phyloP scores from a whole-genome alignment of 2,329 filamentous ascomycete genomes.

The Botrytis porri region DNA sequence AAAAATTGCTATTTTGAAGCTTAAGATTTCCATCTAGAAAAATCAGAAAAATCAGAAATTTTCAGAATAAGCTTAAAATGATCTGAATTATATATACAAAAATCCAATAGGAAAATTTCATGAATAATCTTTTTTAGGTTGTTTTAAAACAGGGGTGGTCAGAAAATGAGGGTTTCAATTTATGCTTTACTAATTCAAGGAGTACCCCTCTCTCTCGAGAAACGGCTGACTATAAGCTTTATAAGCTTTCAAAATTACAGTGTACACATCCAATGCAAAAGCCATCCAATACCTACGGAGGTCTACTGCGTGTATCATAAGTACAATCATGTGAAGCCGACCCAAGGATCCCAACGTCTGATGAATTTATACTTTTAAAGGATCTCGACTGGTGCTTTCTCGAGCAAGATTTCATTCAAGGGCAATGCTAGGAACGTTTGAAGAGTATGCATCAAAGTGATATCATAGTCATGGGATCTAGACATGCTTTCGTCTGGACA shows the following conservation, averaged over 20 bases:
- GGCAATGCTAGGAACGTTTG: background rate
- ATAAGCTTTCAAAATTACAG: background rate
- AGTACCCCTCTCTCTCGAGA: background rate
- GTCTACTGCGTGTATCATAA: background rate
- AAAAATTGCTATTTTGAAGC: too few species aligned
- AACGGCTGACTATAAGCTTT: background rate
- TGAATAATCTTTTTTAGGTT: too few species aligned
- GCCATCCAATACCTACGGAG: background rate
- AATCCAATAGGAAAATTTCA: too few species aligned
- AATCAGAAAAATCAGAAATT: too few species aligned
- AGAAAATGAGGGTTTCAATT: too few species aligned
- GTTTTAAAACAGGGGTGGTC: too few species aligned
- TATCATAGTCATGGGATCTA: background rate
- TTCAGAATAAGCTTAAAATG: too few species aligned
- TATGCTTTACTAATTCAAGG: background rate
- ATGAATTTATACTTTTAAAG: background rate
- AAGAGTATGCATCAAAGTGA: background rate
- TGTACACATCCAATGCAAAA: background rate
- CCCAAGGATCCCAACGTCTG: background rate
- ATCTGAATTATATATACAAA: too few species aligned
- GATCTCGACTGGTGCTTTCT: background rate
- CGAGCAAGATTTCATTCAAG: background rate
- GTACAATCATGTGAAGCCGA: background rate
- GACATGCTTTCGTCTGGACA: background rate
- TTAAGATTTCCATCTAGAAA: too few species aligned